Conservation (phyloP, 306 rosid species). For the Cucumis melo region DNA sequence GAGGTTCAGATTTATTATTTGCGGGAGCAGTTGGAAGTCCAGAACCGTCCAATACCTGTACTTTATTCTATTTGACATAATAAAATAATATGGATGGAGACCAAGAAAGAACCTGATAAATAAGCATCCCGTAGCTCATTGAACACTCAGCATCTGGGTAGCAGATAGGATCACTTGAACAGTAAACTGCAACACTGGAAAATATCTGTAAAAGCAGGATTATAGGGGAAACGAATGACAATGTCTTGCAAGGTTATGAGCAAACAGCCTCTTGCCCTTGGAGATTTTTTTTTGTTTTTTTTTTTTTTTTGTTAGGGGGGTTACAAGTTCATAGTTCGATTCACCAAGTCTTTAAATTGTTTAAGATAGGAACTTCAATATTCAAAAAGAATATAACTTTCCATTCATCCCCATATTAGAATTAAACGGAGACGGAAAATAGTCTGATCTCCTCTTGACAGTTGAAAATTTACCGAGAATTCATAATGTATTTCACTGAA, state of each 20-base stretch:
- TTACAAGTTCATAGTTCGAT: not conserved
- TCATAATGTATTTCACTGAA: not conserved
- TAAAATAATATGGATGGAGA: not conserved
- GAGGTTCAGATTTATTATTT: not conserved
- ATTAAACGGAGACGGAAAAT: not conserved
- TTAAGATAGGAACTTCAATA: not conserved
- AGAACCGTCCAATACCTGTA: not conserved
- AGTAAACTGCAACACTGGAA: not conserved
- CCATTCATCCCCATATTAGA: not conserved
- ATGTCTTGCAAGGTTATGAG: not conserved
- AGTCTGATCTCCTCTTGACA: not conserved
- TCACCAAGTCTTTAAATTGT: not conserved
- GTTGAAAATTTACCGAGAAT: not conserved
- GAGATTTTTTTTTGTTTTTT: not conserved
- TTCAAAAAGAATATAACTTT: not conserved
- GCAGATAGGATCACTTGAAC: not conserved
- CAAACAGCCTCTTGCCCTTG: not conserved
- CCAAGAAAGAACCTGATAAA: slow-evolving; percentile 6
- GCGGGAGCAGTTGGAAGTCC: slow-evolving; percentile 2
- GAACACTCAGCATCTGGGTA: not conserved
- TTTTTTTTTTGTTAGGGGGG: no score
- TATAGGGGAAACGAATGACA: not conserved
- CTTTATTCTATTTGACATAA: not conserved
- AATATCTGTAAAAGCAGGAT: not conserved
- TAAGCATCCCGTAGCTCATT: not conserved